These are phyloP conservation scores for Holtermanniella nyarrowii DNA, from an alignment of 768 basidiomycete genomes.

Conservation along the genomic window DNA sequence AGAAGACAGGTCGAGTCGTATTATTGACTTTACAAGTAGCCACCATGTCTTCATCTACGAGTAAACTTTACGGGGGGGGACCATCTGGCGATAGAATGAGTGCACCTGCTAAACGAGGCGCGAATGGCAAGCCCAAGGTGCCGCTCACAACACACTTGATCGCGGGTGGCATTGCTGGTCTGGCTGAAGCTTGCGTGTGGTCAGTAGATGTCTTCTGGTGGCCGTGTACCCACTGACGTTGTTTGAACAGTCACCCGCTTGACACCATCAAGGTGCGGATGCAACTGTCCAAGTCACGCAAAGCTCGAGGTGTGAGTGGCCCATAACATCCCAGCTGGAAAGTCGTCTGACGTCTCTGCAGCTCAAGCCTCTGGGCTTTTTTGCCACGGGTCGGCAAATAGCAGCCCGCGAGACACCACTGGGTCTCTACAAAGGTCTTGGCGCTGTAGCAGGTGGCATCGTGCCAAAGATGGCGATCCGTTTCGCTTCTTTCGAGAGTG, in stretches of 20 bases:
- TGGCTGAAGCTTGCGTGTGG: slow-evolving; percentile 67
- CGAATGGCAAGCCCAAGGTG: slow-evolving; percentile 41
- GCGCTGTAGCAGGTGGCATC: slow-evolving; percentile 91
- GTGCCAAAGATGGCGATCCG: slow-evolving; percentile 99
- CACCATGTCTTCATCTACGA: slow-evolving; percentile 25
- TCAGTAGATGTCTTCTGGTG: slow-evolving; percentile 13
- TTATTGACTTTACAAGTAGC: not conserved
- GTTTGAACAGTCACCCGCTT: slow-evolving; percentile 80
- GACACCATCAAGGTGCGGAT: slow-evolving; percentile 99
- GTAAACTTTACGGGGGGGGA: slow-evolving; percentile 30
- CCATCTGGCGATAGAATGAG: slow-evolving; percentile 22
- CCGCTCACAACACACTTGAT: slow-evolving; percentile 59
- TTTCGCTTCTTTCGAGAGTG: slow-evolving; percentile 88
- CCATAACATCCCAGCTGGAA: not conserved
- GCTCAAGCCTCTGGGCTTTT: slow-evolving; percentile 85
- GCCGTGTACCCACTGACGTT: slow-evolving; percentile 1
- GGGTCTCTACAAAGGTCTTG: slow-evolving; percentile 94
- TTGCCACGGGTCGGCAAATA: slow-evolving; percentile 82
- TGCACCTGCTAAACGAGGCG: slow-evolving; percentile 5
- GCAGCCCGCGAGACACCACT: slow-evolving; percentile 83
- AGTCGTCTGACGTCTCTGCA: slow-evolving; percentile 34
- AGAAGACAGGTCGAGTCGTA: no score
- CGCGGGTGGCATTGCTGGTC: slow-evolving; percentile 88
- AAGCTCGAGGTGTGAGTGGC: slow-evolving; percentile 65
- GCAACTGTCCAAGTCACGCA: slow-evolving; percentile 82